Base-by-base conservation (phyloP, 768 basidiomycete genomes). In the Russula vinacea region DNA sequence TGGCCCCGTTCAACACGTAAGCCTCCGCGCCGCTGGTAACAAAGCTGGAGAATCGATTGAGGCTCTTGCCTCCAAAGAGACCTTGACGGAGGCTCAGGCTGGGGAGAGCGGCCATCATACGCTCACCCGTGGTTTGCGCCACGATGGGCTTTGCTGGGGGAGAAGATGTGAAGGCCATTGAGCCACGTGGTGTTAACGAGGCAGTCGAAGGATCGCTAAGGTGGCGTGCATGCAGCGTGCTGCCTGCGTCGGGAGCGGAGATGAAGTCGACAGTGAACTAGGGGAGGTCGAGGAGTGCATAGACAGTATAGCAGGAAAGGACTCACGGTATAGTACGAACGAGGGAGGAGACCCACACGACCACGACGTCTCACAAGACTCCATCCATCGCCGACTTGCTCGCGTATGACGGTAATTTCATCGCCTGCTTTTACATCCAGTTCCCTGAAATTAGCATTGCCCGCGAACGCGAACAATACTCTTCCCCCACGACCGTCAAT, bases 21-120 rank as follows among this genome's bases (percentile, higher is more conserved):
- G 87, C 86, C 73, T 93, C 91, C 11, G 91, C 91, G 40, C 91
- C 91, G 62, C 87, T 90, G 8, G 88, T 90, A 16, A 93, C 90
- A 72, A 92, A 93, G 61, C 81, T 87, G 0, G 90, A 91, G 75
- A 93, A 93, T n/a, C 90, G 81, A 73, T 92, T 92, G 59, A 92
- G 74, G 51, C 84, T 84, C 74, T 87, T 91, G 11, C 90, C 89
- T 35, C 89, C 85, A 1, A 93, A 81, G 0, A 92, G 78, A 67
- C 84, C 87, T 60, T 83, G 83, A 10, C 85, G 78, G 69, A 90
- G 88, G 72, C 83, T 89, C 69, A 90, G 88, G 72, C 83, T 89
- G 2, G 89, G 88, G 67, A 88, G 83, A 78, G 62, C 68, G 17
- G 68, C 66, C 67, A 69, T 67, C 57, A 68, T 60, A 56, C 88